Base-by-base conservation (phyloP, 2,329 filamentous ascomycete genomes). In the Fusarium tjaetaba region DNA sequence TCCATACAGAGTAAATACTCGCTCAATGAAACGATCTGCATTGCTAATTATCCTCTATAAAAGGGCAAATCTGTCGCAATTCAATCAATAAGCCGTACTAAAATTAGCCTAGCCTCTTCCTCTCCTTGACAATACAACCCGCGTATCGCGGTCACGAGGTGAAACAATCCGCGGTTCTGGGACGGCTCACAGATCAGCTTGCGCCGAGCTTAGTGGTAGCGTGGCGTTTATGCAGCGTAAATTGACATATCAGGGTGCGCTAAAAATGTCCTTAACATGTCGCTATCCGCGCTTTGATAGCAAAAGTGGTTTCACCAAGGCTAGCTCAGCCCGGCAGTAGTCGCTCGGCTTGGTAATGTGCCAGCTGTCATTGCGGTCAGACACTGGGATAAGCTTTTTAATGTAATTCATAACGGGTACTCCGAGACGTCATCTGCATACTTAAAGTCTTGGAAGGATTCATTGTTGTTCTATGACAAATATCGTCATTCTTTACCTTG, bases 271-370 rank as follows among this genome's bases (percentile, higher is more conserved):
- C 15, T n/a, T 34, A 24, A 32, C 5, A 30, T 3, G 26, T 57
- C 38, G n/a, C 38, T 51, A 15, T 30, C 20, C 13, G 24, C 34
- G 42, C 42, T 38, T n/a, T 36, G 26, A 20, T n/a, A n/a, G 26
- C 20, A 28, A 36, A n/a, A n/a, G 22, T n/a, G 15, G 56, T 51
- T 59, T 59, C 42, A 59, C 24, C 18, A 30, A 51, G 16, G 13
- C 7, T 51, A 51, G 42, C 26, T 59, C 56, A 51, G 56, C 32
- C 42, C 24, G 42, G 11, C 18, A 28, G 34, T 30, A 22, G 42
- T 28, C 11, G 32, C 24, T 30, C 32, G 13, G 24, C 42, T 26
- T 22, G 15, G 26, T 59, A n/a, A 36, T 24, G n/a, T 26, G 41
- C 20, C n/a, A 49, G 30, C 42, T 36, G 24, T 30, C n/a, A 36